Conservation (phyloP, 257 asterid genomes). For the Galeopsis tetrahit region DNA sequence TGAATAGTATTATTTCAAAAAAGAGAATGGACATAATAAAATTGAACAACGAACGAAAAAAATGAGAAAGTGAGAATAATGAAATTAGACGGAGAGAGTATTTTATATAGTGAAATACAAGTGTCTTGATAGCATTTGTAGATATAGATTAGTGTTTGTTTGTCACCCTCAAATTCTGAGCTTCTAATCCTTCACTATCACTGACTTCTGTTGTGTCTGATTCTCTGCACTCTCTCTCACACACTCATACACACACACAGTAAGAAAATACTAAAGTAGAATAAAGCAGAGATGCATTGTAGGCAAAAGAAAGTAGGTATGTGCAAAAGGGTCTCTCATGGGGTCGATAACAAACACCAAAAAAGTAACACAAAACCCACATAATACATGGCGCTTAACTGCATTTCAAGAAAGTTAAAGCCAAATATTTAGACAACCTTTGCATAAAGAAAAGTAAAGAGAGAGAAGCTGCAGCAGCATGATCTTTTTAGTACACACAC, state of each 20-base stretch:
- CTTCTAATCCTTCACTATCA: conserved; percentile 43
- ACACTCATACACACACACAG: conserved; percentile 14
- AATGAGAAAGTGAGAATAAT: too few species aligned
- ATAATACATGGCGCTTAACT: conserved; percentile 16
- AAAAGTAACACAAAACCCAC: conserved; percentile 9
- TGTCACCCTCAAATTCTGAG: conserved; percentile 70
- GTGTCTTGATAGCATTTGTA: too few species aligned
- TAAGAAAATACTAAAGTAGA: conserved; percentile 27
- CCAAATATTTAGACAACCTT: conserved; percentile 27
- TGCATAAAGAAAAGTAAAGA: conserved; percentile 17
- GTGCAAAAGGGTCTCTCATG: conserved; percentile 7
- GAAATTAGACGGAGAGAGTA: too few species aligned
- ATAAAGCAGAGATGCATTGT: conserved; percentile 35
- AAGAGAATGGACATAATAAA: too few species aligned
- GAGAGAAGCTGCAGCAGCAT: conserved; percentile 28
- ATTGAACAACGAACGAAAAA: too few species aligned
- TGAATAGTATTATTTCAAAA: too few species aligned
- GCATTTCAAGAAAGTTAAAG: conserved; percentile 5
- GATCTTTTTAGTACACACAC: conserved; percentile 41
- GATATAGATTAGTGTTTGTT: too few species aligned
- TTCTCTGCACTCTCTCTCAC: conserved; percentile 28
- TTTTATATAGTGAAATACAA: too few species aligned
- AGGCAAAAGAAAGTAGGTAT: conserved; percentile 27
- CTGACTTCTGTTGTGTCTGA: conserved; percentile 48
- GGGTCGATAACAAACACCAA: not conserved